These are phyloP conservation scores for Sanghuangporus baumii DNA, from an alignment of 1,284 basidiomycete genomes.

Conservation along the genomic window DNA sequence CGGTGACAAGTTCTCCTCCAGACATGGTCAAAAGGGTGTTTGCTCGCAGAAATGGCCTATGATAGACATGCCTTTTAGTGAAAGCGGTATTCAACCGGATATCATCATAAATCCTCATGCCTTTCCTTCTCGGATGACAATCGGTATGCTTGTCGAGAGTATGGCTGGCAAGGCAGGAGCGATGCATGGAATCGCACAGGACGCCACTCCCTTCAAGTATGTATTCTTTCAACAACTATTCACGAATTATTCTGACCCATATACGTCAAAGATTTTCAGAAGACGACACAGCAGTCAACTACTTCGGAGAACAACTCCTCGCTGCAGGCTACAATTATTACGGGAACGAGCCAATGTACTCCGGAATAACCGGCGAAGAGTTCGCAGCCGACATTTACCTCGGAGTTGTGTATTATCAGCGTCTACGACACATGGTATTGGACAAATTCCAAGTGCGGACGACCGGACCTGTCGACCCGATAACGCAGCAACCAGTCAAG, in stretches of 20 bases:
- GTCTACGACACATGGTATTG: conserved; percentile 98
- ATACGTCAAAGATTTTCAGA: conserved; percentile 74
- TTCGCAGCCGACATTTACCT: conserved; percentile 99
- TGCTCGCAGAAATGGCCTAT: conserved; percentile 99
- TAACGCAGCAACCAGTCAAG: conserved; percentile 98
- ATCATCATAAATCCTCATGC: conserved; percentile 99
- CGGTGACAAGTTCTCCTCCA: conserved; percentile 98
- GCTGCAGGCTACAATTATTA: conserved; percentile 98
- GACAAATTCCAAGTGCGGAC: conserved; percentile 99
- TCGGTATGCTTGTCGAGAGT: conserved; percentile 99
- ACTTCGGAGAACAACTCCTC: conserved; percentile 93
- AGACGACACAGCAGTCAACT: conserved; percentile 91
- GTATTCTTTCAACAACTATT: conserved; percentile 23
- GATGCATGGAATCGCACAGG: conserved; percentile 97
- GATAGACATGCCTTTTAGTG: conserved; percentile 98
- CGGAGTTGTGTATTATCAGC: conserved; percentile 98
- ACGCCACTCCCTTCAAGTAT: conserved; percentile 96
- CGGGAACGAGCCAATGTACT: conserved; percentile 99
- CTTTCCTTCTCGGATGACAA: conserved; percentile 99
- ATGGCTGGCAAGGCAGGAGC: conserved; percentile 98
- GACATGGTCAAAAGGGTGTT: conserved; percentile 99
- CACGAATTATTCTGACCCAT: not conserved
- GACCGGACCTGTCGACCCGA: conserved; percentile 92
- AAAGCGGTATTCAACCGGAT: conserved; percentile 98
- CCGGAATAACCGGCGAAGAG: conserved; percentile 97